These are phyloP conservation scores for Trichoderma asperellum DNA, from an alignment of 2,329 filamentous ascomycete genomes.

Conservation along the genomic window DNA sequence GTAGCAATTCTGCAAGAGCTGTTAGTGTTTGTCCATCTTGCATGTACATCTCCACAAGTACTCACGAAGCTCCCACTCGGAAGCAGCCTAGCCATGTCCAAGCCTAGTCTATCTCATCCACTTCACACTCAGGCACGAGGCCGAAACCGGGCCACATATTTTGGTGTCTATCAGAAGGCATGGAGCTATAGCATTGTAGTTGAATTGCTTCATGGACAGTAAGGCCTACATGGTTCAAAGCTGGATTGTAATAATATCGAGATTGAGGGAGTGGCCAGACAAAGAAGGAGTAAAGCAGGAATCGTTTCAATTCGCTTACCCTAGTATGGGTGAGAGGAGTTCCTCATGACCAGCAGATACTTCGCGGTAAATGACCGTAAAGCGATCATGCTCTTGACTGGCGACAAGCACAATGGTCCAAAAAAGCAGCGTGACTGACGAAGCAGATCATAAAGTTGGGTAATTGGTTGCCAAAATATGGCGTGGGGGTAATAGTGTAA, in stretches of 20 bases:
- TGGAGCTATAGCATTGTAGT: background rate
- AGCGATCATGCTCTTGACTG: background rate
- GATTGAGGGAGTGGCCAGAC: background rate
- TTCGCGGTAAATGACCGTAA: background rate
- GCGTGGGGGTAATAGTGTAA: background rate
- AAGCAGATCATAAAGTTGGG: background rate
- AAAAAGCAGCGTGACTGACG: background rate
- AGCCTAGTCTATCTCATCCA: background rate
- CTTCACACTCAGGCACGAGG: background rate
- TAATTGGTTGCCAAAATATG: background rate
- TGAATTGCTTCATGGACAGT: background rate
- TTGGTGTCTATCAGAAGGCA: background rate
- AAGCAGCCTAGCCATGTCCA: background rate
- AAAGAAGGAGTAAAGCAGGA: background rate
- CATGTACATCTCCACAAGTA: background rate
- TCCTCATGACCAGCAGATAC: background rate
- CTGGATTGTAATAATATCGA: background rate
- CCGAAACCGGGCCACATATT: background rate
- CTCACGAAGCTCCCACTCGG: background rate
- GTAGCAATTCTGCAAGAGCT: background rate
- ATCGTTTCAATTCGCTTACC: background rate
- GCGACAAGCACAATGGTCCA: background rate
- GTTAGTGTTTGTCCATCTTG: background rate
- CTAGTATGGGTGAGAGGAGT: background rate
- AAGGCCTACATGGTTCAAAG: background rate